phyloP scores from a whole-genome alignment of 179 eudicot genomes.

The Corrigiola litoralis region DNA sequence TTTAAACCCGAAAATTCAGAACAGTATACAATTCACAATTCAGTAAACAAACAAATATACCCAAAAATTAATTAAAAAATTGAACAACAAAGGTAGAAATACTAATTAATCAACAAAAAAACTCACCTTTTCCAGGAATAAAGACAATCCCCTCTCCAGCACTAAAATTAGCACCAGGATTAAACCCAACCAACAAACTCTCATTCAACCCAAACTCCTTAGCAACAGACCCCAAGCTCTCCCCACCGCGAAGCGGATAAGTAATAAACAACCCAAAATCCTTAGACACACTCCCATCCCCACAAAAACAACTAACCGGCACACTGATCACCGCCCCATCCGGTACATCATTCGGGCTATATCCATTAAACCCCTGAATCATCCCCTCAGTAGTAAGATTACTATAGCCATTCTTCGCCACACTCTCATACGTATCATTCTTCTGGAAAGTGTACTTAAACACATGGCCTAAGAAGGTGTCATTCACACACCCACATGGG shows the following conservation, averaged over 20 bases:
- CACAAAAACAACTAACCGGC: slow-evolving; percentile 62
- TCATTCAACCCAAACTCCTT: slow-evolving; percentile 24
- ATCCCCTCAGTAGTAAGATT: slow-evolving; percentile 32
- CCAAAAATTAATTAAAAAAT: no score
- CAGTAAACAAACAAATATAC: no score
- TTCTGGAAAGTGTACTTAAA: slow-evolving; percentile 29
- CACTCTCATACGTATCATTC: slow-evolving; percentile 33
- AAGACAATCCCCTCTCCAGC: slow-evolving; percentile 51
- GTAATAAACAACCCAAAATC: slow-evolving; percentile 67
- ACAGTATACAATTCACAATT: no score
- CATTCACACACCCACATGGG: slow-evolving; percentile 46
- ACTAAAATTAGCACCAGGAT: slow-evolving; percentile 45
- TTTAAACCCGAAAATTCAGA: no score
- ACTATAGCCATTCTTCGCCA: slow-evolving; percentile 32
- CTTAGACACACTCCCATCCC: slow-evolving; percentile 44
- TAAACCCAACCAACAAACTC: slow-evolving; percentile 43
- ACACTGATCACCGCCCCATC: slow-evolving; percentile 30
- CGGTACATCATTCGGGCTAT: slow-evolving; percentile 27
- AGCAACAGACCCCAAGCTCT: slow-evolving; percentile 44
- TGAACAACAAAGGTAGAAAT: no score
- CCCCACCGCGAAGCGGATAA: slow-evolving; percentile 54
- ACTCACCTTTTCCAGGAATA: slow-evolving; percentile 61
- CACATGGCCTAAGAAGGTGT: slow-evolving; percentile 39
- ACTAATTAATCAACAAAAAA: background rate
- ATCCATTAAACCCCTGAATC: slow-evolving; percentile 33